Base-by-base conservation (phyloP, 208 protist genomes). In the Phytomonas serpens region DNA sequence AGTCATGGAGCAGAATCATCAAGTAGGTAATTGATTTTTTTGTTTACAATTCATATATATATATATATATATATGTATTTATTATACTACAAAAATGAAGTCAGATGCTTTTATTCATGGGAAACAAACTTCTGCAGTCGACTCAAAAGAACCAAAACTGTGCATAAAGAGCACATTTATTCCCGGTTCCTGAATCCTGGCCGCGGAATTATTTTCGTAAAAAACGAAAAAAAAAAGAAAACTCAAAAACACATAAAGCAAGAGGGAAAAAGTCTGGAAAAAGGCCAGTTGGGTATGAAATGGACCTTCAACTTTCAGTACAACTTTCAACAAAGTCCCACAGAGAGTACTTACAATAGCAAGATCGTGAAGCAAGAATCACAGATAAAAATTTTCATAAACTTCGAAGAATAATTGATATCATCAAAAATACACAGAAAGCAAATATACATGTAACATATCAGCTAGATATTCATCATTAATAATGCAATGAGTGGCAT, bases 151-250 rank as follows among this genome's bases (percentile, higher is more conserved):
- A 72, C 29, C 31, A 27, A 75, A 71, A 69, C 31, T 23, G 4
- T 10, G 7, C 31, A 64, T 27, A 63, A 79, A 52, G 16, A 68
- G 73, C 19, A 27, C 47, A 19, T 27, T 57, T 57, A 57, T 57
- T 27, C 47, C 47, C 16, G 11, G 47, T 57, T 57, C 47, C 16
- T 27, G 47, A 27, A 57, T 27, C 19, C 4, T 57, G 19, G 13
- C 5, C 23, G 13, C 38, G 13, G 6, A 63, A 63, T 37, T 63
- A 63, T 63, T 30, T 63, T 37, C 61, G 61, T 31, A 63, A 69
- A 69, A 75, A 76, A 77, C 3, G 61, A 14, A 65, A 47, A 32
- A 69, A 67, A 3, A 72, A 5, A 19, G 31, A 74, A 68, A 29
- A 67, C 31, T 33, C 16, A 66, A 62, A 38, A 75, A 71, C 64